A percentile compares a stretch with the other conserved stretches of the same genome.
Conservation (phyloP, 768 basidiomycete genomes). For the Chalciporus piperatus region DNA sequence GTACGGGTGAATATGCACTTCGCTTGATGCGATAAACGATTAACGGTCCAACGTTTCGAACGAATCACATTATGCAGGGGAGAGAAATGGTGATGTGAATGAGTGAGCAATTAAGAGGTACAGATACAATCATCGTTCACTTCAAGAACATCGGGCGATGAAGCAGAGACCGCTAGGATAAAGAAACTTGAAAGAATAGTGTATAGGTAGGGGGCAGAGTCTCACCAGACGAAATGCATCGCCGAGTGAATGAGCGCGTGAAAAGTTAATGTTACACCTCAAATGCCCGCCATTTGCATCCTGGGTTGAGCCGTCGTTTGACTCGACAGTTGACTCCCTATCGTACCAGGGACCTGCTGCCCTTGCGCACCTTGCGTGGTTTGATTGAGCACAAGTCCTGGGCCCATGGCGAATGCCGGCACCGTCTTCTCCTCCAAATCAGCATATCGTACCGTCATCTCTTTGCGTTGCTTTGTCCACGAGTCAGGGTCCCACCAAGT, state of each 20-base stretch:
- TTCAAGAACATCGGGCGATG: slow-evolving; percentile 28
- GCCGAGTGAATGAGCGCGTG: slow-evolving; percentile 11
- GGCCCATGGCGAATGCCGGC: slow-evolving; percentile 57
- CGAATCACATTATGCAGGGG: slow-evolving; percentile 21
- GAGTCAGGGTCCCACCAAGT: slow-evolving; percentile 86
- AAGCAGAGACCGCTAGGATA: slow-evolving; percentile 21
- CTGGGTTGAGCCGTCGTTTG: slow-evolving; percentile 30
- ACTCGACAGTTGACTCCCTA: slow-evolving; percentile 27
- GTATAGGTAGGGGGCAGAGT: slow-evolving; percentile 3
- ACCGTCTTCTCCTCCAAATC: slow-evolving; percentile 73
- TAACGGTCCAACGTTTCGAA: slow-evolving; percentile 17
- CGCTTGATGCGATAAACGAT: neutral
- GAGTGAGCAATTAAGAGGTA: slow-evolving; percentile 33
- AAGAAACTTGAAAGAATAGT: slow-evolving; percentile 11
- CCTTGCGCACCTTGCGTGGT: slow-evolving; percentile 30
- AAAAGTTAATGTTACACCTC: slow-evolving; percentile 16
- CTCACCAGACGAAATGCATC: slow-evolving; percentile 7
- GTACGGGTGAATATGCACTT: neutral
- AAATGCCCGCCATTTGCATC: slow-evolving; percentile 36
- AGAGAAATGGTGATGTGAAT: slow-evolving; percentile 12
- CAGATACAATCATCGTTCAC: slow-evolving; percentile 39
- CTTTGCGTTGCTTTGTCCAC: slow-evolving; percentile 75
- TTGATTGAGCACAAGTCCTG: slow-evolving; percentile 44
- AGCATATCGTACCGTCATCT: slow-evolving; percentile 70
- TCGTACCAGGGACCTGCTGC: slow-evolving; percentile 37